Percentiles rank a stretch among this genome's conserved stretches.
These are phyloP conservation scores for Cyclotella sp. DNA, from an alignment of 108 stramenopile genomes.

Conservation along the genomic window DNA sequence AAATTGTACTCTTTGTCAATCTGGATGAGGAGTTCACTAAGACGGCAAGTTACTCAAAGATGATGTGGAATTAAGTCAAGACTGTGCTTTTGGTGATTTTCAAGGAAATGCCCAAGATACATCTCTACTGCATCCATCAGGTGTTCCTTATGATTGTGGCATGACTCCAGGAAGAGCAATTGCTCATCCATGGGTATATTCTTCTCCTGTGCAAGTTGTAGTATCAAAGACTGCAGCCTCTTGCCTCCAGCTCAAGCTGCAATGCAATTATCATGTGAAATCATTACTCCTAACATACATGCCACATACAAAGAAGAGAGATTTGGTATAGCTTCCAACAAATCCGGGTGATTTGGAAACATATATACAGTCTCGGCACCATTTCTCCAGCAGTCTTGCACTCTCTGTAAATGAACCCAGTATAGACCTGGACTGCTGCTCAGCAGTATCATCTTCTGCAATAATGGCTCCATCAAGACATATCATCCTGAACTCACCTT, in stretches of 20 bases:
- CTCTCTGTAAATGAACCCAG: too few species aligned
- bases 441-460: too few species aligned
- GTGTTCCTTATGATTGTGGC: not conserved
- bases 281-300: too few species aligned
- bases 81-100: not conserved
- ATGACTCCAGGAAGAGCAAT: too few species aligned
- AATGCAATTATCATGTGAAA: not conserved
- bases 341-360: too few species aligned
- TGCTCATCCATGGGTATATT: too few species aligned
- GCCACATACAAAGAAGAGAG: not conserved
- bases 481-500: slow-evolving; percentile 13
- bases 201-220: not conserved
- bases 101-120: not conserved
- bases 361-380: slow-evolving; percentile 9
- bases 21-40: not conserved
- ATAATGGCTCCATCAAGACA: too few species aligned
- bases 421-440: too few species aligned
- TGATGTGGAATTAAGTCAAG: not conserved
- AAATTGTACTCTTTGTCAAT: slow-evolving; percentile 1
- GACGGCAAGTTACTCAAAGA: not conserved
- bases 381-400: slow-evolving; percentile 3
- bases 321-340: not conserved
- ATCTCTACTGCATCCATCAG: not conserved
- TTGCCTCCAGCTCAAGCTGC: not conserved
- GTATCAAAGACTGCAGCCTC: not conserved